These are phyloP conservation scores for Stephanodiscus minutulus DNA, from an alignment of 108 stramenopile species.

Conservation along the genomic window DNA sequence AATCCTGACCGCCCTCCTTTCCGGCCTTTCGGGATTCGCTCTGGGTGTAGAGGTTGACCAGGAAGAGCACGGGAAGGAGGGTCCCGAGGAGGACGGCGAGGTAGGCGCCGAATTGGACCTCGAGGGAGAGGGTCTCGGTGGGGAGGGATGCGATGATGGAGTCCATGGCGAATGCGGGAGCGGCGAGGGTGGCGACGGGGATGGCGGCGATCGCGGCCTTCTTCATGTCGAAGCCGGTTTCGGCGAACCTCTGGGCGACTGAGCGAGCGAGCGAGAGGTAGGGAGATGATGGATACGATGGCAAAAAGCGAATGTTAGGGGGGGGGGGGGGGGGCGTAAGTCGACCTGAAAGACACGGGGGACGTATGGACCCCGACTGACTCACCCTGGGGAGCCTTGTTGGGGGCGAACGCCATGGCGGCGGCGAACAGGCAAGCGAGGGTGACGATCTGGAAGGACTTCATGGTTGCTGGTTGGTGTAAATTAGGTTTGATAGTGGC, in stretches of 20 bases:
- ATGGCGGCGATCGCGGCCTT: conserved; percentile 70
- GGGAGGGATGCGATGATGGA: conserved; percentile 81
- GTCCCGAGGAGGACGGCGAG: conserved; percentile 93
- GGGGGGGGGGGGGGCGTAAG: background rate
- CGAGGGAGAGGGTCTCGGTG: conserved; percentile 79
- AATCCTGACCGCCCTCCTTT: conserved; percentile 69
- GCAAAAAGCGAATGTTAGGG: background rate
- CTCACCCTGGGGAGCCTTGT: conserved; percentile 74
- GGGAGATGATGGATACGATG: background rate
- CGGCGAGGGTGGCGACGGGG: conserved; percentile 67
- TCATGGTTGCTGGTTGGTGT: conserved; percentile 45
- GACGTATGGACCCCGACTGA: background rate
- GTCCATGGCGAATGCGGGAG: conserved; percentile 86
- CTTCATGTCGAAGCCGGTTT: conserved; percentile 50
- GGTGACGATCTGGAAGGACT: conserved; percentile 83
- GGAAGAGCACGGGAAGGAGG: conserved; percentile 90
- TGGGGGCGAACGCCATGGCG: conserved; percentile 84
- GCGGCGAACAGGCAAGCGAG: conserved; percentile 74
- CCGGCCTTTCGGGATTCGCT: conserved; percentile 89
- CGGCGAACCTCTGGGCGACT: conserved; percentile 58
- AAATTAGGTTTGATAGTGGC: too few relatives aligned
- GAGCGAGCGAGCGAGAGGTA: background rate
- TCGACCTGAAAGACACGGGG: background rate
- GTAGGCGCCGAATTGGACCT: conserved; percentile 94
- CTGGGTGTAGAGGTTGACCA: conserved; percentile 93